Conservation (phyloP, 2,329 filamentous ascomycete species). For the Microascus cirrosus region DNA sequence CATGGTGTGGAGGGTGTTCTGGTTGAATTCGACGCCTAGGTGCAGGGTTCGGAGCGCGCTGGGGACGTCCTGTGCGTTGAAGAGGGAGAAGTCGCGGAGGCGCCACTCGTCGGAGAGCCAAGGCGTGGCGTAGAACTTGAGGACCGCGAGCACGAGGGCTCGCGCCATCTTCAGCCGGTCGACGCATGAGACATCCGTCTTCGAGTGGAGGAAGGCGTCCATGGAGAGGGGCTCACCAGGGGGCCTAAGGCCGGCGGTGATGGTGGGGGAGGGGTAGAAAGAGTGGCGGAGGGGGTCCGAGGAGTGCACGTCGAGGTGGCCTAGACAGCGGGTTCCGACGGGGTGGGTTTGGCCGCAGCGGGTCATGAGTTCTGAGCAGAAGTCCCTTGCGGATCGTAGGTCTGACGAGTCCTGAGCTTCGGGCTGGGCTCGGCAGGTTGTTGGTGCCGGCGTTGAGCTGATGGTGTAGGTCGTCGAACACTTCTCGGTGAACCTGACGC, state of each 20-base stretch:
- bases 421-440: background rate
- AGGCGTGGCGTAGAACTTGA: constrained; percentile 7
- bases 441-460: background rate
- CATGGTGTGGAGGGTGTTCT: too few species aligned
- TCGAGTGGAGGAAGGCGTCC: background rate
- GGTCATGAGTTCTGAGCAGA: constrained; percentile 4
- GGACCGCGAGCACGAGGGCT: background rate
- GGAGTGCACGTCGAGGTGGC: constrained; percentile 1
- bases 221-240: background rate
- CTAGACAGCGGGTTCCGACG: background rate
- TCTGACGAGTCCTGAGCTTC: background rate
- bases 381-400: constrained; percentile 1
- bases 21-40: constrained; percentile 2
- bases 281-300: background rate
- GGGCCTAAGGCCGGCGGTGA: background rate
- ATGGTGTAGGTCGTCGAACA: background rate
- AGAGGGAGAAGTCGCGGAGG: constrained; percentile 5
- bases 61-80: background rate
- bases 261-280: background rate
- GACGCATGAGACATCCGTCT: background rate
- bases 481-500: constrained; percentile 3
- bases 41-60: constrained; percentile 1
- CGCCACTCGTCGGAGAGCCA: constrained; percentile 5
- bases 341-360: background rate
- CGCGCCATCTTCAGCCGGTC: constrained; percentile 2